These are phyloP conservation scores for Didymella sp. DNA, from an alignment of 2,329 filamentous ascomycete genomes.

Conservation along the genomic window DNA sequence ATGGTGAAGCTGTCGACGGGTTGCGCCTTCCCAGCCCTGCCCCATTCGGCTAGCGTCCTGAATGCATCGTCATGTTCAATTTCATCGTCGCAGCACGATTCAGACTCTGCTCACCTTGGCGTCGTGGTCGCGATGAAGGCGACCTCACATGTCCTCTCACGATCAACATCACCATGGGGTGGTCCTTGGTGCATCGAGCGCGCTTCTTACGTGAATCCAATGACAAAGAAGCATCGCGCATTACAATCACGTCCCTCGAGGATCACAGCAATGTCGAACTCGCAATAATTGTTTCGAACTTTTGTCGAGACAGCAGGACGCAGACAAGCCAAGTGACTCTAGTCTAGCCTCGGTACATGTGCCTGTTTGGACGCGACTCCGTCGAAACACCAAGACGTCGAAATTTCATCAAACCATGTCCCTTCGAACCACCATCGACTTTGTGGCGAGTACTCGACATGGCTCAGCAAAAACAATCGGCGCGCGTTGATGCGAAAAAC, in stretches of 20 bases:
- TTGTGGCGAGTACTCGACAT: neutral
- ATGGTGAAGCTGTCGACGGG: too few species aligned
- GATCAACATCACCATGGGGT: too few species aligned
- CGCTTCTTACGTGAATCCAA: neutral
- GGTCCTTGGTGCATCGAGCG: neutral
- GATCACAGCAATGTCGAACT: neutral
- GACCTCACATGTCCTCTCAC: too few species aligned
- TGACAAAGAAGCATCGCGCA: too few species aligned
- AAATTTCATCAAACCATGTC: too few species aligned
- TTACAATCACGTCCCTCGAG: too few species aligned
- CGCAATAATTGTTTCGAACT: too few species aligned
- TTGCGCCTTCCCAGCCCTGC: neutral
- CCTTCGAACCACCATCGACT: too few species aligned
- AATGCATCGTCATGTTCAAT: too few species aligned
- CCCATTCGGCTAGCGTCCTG: neutral
- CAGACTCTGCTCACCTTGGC: too few species aligned
- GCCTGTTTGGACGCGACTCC: constrained; percentile 13
- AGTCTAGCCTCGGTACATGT: constrained; percentile 21
- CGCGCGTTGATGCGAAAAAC: neutral
- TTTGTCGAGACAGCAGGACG: neutral
- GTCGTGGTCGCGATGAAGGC: too few species aligned
- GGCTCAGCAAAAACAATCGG: neutral
- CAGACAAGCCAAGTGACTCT: constrained; percentile 11
- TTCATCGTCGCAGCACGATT: too few species aligned
- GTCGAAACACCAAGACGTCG: constrained; percentile 11